Percentiles rank a stretch among this genome's conserved stretches.
Evolutionary conservation across 306 rosid genomes (phyloP).

Genomic region (Pyrus betulifolia): DNA sequence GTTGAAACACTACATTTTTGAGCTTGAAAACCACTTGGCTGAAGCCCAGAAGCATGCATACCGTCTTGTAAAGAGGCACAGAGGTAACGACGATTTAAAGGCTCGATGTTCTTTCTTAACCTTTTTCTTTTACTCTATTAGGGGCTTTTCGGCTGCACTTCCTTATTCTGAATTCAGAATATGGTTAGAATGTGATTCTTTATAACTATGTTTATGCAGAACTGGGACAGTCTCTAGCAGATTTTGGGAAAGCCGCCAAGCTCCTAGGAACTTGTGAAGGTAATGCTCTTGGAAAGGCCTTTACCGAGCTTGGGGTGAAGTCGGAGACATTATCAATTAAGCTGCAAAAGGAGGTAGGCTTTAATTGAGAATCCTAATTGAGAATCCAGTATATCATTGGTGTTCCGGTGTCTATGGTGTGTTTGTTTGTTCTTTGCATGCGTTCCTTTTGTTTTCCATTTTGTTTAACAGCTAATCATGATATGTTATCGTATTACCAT

Average conservation of each 20-base stretch:
- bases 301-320: constrained; percentile 81
- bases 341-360: constrained; percentile 82
- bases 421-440: neutral
- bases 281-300: constrained; percentile 78
- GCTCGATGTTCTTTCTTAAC: neutral
- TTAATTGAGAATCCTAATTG: too few species aligned
- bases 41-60: constrained; percentile 99
- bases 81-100: constrained; percentile 47
- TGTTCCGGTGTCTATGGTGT: neutral
- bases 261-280: constrained; percentile 90
- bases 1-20: constrained; percentile 83
- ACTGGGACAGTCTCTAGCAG: constrained; percentile 87
- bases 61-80: constrained; percentile 95
- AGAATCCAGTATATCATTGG: neutral
- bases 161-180: neutral
- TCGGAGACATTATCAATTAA: constrained; percentile 70
- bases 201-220: constrained; percentile 36
- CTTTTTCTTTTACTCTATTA: neutral
- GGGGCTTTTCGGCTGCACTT: neutral
- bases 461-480: constrained; percentile 8
- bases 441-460: neutral
- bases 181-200: neutral
- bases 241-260: constrained; percentile 91
- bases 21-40: constrained; percentile 90
- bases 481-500: constrained; percentile 4